These are phyloP conservation scores for Rugonectria rugulosa DNA, from an alignment of 2,329 filamentous ascomycete species.

Conservation along the genomic window DNA sequence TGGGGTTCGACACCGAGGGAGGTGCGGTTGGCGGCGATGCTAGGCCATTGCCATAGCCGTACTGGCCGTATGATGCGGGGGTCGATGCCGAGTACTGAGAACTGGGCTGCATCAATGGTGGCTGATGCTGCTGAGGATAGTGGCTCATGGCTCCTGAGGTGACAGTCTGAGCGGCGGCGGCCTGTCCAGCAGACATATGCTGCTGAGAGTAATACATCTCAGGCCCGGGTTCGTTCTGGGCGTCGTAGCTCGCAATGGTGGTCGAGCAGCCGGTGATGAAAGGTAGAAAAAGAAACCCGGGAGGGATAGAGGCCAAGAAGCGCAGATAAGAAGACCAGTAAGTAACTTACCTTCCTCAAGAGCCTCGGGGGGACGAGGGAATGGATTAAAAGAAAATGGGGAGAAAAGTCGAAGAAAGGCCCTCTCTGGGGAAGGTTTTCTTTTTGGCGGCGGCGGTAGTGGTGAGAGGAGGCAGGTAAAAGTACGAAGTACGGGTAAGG, in stretches of 20 bases:
- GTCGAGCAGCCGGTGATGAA: conserved; percentile 42
- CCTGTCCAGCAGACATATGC: conserved; percentile 80
- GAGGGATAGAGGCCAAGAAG: conserved; percentile 24
- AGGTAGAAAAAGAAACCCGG: conserved; percentile 38
- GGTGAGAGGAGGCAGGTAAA: conserved; percentile 43
- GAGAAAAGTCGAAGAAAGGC: conserved; percentile 40
- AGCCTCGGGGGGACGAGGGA: conserved; percentile 40
- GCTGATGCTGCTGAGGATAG: conserved; percentile 82
- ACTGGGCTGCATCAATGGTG: conserved; percentile 76
- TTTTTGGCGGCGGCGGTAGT: conserved; percentile 43
- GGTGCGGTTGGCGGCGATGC: conserved; percentile 78
- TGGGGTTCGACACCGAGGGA: conserved; percentile 73
- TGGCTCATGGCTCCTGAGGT: conserved; percentile 77
- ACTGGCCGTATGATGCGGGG: conserved; percentile 69
- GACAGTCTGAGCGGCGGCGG: conserved; percentile 77
- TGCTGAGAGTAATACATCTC: conserved; percentile 83
- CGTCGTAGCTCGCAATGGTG: conserved; percentile 46
- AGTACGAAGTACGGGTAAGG: conserved; percentile 28
- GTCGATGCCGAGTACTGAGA: conserved; percentile 71
- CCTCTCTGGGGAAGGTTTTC: conserved; percentile 43
- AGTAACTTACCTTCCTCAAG: conserved; percentile 27
- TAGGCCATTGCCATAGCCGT: conserved; percentile 79
- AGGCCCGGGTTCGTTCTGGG: conserved; percentile 80
- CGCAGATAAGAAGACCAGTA: conserved; percentile 19
- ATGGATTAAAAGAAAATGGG: conserved; percentile 40